These are phyloP conservation scores for Pulveroboletus sp. DNA, from an alignment of 768 basidiomycete species.

Conservation along the genomic window DNA sequence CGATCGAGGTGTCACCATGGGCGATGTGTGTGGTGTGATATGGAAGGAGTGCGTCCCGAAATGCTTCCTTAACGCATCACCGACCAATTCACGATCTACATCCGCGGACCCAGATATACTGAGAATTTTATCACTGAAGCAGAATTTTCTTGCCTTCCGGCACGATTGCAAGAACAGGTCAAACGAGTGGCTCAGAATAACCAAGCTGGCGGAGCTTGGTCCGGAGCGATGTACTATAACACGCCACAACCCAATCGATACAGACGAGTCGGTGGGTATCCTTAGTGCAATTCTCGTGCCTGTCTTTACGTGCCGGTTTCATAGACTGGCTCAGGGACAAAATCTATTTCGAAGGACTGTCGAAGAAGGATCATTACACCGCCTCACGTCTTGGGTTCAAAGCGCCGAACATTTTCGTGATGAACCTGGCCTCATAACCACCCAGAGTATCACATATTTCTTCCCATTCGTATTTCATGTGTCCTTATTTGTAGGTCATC, in stretches of 20 bases:
- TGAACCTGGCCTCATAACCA: conserved; percentile 52
- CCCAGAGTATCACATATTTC: neutral
- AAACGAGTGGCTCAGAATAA: conserved; percentile 52
- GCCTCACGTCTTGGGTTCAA: conserved; percentile 62
- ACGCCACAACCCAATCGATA: conserved; percentile 46
- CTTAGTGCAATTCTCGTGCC: neutral
- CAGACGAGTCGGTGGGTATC: conserved; percentile 58
- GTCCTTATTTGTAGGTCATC: conserved; percentile 9
- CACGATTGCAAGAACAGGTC: conserved; percentile 68
- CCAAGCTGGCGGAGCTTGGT: conserved; percentile 36
- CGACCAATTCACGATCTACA: conserved; percentile 10
- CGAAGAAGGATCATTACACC: conserved; percentile 57
- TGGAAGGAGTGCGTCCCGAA: conserved; percentile 64
- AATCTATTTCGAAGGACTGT: conserved; percentile 63
- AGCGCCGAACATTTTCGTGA: conserved; percentile 76
- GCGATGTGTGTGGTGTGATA: conserved; percentile 67
- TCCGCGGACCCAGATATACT: conserved; percentile 50
- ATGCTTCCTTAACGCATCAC: neutral
- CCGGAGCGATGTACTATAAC: conserved; percentile 39
- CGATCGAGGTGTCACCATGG: conserved; percentile 68
- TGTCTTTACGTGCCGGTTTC: neutral
- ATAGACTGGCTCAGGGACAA: conserved; percentile 77
- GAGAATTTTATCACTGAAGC: conserved; percentile 62
- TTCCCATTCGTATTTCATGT: conserved; percentile 4
- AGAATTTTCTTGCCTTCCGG: conserved; percentile 58